Conservation (phyloP, 139 green algal genomes). For the Yamagishiella unicocca region DNA sequence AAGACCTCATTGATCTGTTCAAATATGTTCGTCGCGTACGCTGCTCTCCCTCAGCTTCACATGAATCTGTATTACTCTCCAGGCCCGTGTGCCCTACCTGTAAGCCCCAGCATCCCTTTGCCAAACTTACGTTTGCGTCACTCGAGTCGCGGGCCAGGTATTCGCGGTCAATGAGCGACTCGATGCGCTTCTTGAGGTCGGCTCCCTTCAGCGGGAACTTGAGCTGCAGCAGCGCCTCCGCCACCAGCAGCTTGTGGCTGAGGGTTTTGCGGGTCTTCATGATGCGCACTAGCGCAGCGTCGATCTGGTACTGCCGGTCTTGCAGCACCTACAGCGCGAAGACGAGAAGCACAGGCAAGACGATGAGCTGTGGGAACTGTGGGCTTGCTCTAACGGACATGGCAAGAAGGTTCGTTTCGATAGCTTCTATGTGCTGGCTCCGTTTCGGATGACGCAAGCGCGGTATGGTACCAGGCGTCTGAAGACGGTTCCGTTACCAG, state of each 20-base stretch:
- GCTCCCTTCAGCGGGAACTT: conserved; percentile 91
- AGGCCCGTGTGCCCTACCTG: no score
- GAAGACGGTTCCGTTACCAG: no score
- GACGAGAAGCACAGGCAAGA: conserved; percentile 23
- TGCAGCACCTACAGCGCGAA: conserved; percentile 81
- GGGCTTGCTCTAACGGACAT: no score
- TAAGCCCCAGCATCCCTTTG: background rate
- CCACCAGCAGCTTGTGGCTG: conserved; percentile 93
- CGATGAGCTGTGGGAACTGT: no score
- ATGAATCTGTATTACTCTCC: no score
- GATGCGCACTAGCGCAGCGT: conserved; percentile 97
- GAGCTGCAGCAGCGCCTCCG: conserved; percentile 94
- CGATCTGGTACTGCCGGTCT: conserved; percentile 95
- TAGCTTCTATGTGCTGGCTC: no score
- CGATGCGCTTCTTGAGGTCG: conserved; percentile 98
- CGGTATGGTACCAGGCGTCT: no score
- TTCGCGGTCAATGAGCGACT: conserved; percentile 98
- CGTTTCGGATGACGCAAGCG: no score
- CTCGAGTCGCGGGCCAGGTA: conserved; percentile 92
- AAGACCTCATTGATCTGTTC: no score
- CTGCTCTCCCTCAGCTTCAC: no score
- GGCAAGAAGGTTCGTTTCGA: no score
- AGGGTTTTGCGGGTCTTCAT: conserved; percentile 99
- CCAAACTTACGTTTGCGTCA: conserved; percentile 74
- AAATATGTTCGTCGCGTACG: no score